Percentiles rank a stretch among this genome's conserved stretches.
phyloP scores from a whole-genome alignment of 768 basidiomycete genomes.

The Hygrocybe punicea region DNA sequence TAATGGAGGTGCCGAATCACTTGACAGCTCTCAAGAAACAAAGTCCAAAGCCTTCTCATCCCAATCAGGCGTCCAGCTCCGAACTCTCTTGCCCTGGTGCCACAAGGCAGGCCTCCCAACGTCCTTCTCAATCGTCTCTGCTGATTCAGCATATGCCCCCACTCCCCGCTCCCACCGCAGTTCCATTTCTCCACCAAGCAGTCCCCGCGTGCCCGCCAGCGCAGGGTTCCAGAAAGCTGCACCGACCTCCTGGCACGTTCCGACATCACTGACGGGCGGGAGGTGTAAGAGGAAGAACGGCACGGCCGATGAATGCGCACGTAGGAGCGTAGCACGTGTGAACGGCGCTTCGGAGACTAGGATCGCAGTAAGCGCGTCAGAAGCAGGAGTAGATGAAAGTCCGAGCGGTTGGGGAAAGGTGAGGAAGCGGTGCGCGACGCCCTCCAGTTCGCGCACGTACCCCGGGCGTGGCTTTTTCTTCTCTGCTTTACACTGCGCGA shows the following conservation, averaged over 20 bases:
- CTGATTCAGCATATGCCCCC: constrained; percentile 34
- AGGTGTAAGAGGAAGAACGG: constrained; percentile 81
- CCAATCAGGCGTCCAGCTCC: not conserved
- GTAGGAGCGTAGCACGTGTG: constrained; percentile 63
- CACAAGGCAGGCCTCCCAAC: not conserved
- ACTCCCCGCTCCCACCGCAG: constrained; percentile 66
- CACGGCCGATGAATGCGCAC: constrained; percentile 68
- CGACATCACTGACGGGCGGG: constrained; percentile 39
- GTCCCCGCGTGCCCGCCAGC: constrained; percentile 48
- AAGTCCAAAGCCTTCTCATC: not conserved
- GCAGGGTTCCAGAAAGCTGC: constrained; percentile 69
- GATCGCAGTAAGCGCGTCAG: constrained; percentile 56
- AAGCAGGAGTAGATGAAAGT: not conserved
- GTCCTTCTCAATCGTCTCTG: constrained; percentile 36
- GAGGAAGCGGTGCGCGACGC: constrained; percentile 61
- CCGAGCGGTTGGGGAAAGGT: not conserved
- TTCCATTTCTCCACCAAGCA: constrained; percentile 60
- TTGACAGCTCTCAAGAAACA: not conserved
- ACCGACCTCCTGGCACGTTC: constrained; percentile 32
- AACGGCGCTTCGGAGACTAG: constrained; percentile 81
- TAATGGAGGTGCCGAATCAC: too few species aligned
- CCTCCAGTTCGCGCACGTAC: constrained; percentile 86
- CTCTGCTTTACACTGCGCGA: constrained; percentile 92
- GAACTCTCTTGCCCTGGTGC: not conserved
- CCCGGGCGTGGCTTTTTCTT: constrained; percentile 75